A percentile compares a stretch with the other conserved stretches of the same genome.
These are phyloP conservation scores for Quaeritorhiza haematococci DNA, from an alignment of 371 early-diverging fungal genomes.

Conservation along the genomic window DNA sequence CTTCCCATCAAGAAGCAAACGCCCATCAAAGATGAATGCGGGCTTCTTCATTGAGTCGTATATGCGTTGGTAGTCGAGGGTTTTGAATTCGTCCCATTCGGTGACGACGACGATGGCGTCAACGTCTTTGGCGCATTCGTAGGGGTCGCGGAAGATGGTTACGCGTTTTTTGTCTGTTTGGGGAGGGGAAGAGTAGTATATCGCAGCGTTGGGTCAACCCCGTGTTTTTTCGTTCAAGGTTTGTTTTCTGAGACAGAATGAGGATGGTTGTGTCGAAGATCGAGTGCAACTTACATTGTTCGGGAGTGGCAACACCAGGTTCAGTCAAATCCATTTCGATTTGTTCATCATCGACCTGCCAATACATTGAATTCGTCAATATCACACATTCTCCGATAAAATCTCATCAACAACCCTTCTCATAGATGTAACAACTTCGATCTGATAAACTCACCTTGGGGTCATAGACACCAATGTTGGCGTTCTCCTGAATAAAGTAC, in stretches of 20 bases:
- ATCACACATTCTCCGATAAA: too few relatives aligned
- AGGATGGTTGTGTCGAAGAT: not conserved
- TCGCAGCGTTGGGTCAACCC: too few relatives aligned
- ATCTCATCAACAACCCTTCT: too few relatives aligned
- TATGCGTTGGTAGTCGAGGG: slow-evolving; percentile 67
- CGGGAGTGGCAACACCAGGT: slow-evolving; percentile 56
- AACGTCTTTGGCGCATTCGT: slow-evolving; percentile 64
- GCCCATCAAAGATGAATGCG: slow-evolving; percentile 91
- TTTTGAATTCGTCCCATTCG: slow-evolving; percentile 92
- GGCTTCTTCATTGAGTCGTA: slow-evolving; percentile 78
- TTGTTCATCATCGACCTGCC: slow-evolving; percentile 64
- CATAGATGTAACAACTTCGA: not conserved
- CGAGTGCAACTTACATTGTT: slow-evolving; percentile 19
- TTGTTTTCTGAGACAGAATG: too few relatives aligned
- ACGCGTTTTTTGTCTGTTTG: slow-evolving; percentile 57
- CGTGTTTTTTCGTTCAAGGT: too few relatives aligned
- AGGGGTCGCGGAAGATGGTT: slow-evolving; percentile 54
- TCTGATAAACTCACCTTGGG: slow-evolving; percentile 54
- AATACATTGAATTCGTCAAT: too few relatives aligned
- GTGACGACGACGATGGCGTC: slow-evolving; percentile 85
- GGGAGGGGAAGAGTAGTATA: not conserved
- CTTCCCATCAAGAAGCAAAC: slow-evolving; percentile 72
- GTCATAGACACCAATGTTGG: slow-evolving; percentile 79
- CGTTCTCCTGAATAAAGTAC: slow-evolving; percentile 76
- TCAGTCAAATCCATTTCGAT: slow-evolving; percentile 75